Conservation (phyloP, 2,329 filamentous ascomycete genomes). For the Metarhizium anisopliae region DNA sequence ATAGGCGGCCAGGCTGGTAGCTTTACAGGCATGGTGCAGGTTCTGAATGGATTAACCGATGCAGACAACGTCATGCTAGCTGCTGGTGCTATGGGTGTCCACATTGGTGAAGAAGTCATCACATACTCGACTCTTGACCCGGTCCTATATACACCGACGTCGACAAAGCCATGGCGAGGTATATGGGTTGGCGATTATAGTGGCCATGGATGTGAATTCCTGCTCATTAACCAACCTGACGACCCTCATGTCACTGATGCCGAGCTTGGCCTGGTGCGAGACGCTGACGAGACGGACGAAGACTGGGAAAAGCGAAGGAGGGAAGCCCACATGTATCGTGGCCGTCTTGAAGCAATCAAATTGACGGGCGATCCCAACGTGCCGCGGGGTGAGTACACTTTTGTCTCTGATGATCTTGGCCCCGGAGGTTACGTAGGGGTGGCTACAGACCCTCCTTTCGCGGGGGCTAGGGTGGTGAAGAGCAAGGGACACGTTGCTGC, state of each 20-base stretch:
- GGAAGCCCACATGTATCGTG: slow-evolving; percentile 46
- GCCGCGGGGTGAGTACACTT: slow-evolving; percentile 76
- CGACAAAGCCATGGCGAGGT: slow-evolving; percentile 73
- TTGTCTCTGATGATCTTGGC: slow-evolving; percentile 71
- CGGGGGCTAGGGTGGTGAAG: slow-evolving; percentile 63
- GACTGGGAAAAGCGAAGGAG: slow-evolving; percentile 36
- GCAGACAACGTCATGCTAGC: slow-evolving; percentile 2
- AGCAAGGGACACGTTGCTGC: slow-evolving; percentile 72
- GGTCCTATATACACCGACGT: slow-evolving; percentile 69
- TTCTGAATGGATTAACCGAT: slow-evolving; percentile 5
- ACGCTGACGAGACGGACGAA: slow-evolving; percentile 32
- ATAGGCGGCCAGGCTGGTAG: slow-evolving; percentile 18
- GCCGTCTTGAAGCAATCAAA: slow-evolving; percentile 75
- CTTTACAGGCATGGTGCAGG: slow-evolving; percentile 12
- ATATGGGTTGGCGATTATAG: slow-evolving; percentile 92
- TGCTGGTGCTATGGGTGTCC: slow-evolving; percentile 28
- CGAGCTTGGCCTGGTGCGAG: slow-evolving; percentile 30
- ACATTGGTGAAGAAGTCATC: slow-evolving; percentile 45
- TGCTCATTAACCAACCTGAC: slow-evolving; percentile 68
- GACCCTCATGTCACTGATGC: slow-evolving; percentile 30
- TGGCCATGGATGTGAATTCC: slow-evolving; percentile 79
- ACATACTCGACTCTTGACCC: slow-evolving; percentile 67
- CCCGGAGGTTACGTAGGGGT: slow-evolving; percentile 53
- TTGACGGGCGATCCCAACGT: slow-evolving; percentile 88
- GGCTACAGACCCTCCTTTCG: slow-evolving; percentile 59